Evolutionary conservation across 768 basidiomycete species (phyloP).

Genomic region (Hypholoma fasciculare): DNA sequence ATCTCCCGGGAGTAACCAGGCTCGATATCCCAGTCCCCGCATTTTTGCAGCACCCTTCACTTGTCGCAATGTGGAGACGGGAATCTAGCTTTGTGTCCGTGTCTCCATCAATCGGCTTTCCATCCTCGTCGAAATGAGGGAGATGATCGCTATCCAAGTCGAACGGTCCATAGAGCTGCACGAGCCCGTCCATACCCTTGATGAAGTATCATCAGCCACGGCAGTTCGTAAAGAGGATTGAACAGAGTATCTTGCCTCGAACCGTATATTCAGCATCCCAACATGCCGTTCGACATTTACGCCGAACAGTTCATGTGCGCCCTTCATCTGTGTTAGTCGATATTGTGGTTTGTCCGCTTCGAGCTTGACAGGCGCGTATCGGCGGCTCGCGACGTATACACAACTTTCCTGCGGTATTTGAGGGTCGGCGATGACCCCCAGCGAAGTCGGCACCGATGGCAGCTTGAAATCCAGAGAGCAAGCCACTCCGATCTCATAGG

Average conservation of each 20-base stretch:
- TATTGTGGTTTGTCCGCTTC: conserved; percentile 7
- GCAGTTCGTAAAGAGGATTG: background rate
- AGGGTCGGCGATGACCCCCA: conserved; percentile 6
- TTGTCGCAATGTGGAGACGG: conserved; percentile 10
- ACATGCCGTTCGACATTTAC: conserved; percentile 1
- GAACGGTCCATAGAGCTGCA: conserved; percentile 12
- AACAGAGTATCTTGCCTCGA: background rate
- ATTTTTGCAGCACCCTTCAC: conserved; percentile 9
- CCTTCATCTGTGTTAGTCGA: conserved; percentile 10
- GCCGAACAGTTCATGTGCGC: conserved; percentile 6
- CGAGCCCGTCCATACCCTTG: conserved; percentile 8
- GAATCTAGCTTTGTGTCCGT: conserved; percentile 1
- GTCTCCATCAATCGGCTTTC: conserved; percentile 6
- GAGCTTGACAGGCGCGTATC: conserved; percentile 11
- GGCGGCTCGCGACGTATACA: conserved; percentile 7
- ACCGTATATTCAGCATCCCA: conserved; percentile 2
- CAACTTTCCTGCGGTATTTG: conserved; percentile 10
- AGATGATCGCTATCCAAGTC: conserved; percentile 9
- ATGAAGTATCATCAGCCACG: background rate
- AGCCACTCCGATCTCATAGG: conserved; percentile 11
- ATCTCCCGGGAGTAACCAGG: conserved; percentile 6
- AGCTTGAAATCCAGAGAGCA: background rate
- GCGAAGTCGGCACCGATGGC: conserved; percentile 1
- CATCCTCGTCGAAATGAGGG: conserved; percentile 10
- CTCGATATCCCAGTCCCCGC: background rate